These are phyloP conservation scores for Gossypium schwendimanii DNA, from an alignment of 441 rosid species.

Conservation along the genomic window DNA sequence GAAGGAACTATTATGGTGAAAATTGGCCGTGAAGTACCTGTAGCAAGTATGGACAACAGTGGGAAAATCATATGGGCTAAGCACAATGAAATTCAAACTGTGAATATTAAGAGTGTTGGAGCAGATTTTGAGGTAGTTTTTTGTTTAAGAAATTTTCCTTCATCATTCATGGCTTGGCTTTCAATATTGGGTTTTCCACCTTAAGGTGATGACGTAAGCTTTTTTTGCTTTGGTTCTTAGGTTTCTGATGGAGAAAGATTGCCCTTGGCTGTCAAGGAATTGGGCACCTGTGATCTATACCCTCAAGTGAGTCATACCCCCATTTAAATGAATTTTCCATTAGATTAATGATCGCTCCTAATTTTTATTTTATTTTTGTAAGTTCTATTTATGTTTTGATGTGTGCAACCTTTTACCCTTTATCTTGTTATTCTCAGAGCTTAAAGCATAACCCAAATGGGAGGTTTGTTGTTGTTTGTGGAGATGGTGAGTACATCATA, in stretches of 20 bases:
- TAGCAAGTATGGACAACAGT: constrained; percentile 98
- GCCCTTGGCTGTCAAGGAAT: constrained; percentile 93
- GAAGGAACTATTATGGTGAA: constrained; percentile 98
- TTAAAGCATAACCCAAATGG: constrained; percentile 98
- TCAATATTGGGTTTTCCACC: not conserved
- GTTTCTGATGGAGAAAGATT: constrained; percentile 94
- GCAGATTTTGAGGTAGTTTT: constrained; percentile 82
- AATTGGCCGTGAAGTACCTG: constrained; percentile 95
- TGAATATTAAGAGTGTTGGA: constrained; percentile 89
- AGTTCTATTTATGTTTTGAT: not conserved
- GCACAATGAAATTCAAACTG: constrained; percentile 97
- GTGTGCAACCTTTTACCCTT: not conserved
- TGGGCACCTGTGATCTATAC: constrained; percentile 97
- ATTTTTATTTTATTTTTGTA: not conserved
- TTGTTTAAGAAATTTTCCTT: not conserved
- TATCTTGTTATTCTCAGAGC: constrained; percentile 45
- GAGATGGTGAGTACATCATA: constrained; percentile 97
- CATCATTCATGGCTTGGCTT: not conserved
- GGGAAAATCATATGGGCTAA: constrained; percentile 99
- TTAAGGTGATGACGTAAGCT: constrained; percentile 8
- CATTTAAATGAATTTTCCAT: not conserved
- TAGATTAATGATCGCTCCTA: not conserved
- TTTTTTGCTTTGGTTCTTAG: constrained; percentile 34
- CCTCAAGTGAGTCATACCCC: constrained; percentile 70
- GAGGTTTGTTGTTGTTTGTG: constrained; percentile 97